Conservation (phyloP, 192 early-diverging fungal genomes). For the Paraglomus occultum region DNA sequence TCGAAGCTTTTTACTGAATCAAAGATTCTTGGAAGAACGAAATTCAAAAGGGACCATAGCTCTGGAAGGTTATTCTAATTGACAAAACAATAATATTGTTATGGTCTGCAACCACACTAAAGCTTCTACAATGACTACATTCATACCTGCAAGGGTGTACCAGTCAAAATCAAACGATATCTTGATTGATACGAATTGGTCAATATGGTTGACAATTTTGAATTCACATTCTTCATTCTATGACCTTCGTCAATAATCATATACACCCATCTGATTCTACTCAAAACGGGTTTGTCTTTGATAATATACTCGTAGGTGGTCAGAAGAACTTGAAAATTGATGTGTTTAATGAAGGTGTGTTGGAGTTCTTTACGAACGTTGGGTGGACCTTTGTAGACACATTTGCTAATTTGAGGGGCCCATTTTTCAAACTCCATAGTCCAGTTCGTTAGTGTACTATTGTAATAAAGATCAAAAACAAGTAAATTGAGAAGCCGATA, state of each 20-base stretch:
- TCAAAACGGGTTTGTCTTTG: constrained; percentile 82
- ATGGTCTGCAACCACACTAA: neutral
- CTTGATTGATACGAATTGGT: constrained; percentile 86
- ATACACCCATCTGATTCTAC: constrained; percentile 94
- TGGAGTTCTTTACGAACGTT: constrained; percentile 68
- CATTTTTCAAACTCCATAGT: constrained; percentile 96
- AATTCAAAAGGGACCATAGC: constrained; percentile 95
- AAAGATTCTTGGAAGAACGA: constrained; percentile 95
- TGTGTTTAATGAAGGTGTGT: constrained; percentile 62
- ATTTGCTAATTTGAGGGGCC: constrained; percentile 85
- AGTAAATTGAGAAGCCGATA: neutral
- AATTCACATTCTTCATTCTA: constrained; percentile 95
- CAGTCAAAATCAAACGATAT: constrained; percentile 94
- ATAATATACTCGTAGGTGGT: constrained; percentile 99
- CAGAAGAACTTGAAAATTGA: constrained; percentile 91
- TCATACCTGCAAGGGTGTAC: constrained; percentile 90
- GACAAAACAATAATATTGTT: neutral
- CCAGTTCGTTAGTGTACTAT: constrained; percentile 93
- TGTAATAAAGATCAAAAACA: neutral
- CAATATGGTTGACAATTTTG: constrained; percentile 82
- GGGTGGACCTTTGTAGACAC: constrained; percentile 93
- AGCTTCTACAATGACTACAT: neutral
- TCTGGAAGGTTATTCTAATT: constrained; percentile 93
- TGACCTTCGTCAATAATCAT: constrained; percentile 99
- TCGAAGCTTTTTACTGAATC: constrained; percentile 96